phyloP scores from a whole-genome alignment of 2,329 filamentous ascomycete genomes.

The Pseudodiploospora longispora region DNA sequence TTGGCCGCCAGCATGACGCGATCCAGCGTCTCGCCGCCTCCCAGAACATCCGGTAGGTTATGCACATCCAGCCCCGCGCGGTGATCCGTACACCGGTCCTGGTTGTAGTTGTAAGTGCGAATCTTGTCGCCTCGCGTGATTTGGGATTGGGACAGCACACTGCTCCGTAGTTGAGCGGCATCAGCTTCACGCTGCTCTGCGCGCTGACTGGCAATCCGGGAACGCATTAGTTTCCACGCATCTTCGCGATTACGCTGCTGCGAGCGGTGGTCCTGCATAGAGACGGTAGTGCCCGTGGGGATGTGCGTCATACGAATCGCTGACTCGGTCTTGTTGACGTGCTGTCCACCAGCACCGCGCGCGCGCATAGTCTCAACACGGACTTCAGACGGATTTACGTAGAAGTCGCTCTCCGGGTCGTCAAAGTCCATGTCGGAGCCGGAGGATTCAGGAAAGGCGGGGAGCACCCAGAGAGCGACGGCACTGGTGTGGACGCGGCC shows the following conservation, averaged over 20 bases:
- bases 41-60: slow-evolving; percentile 72
- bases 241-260: slow-evolving; percentile 83
- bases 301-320: slow-evolving; percentile 87
- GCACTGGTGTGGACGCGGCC: slow-evolving; percentile 91
- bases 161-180: slow-evolving; percentile 63
- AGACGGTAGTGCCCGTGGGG: slow-evolving; percentile 78
- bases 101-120: slow-evolving; percentile 74
- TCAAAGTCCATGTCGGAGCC: slow-evolving; percentile 54
- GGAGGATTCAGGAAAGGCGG: slow-evolving; percentile 60
- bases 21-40: slow-evolving; percentile 63
- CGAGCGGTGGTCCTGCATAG: slow-evolving; percentile 87
- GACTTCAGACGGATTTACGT: slow-evolving; percentile 77
- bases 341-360: slow-evolving; percentile 86
- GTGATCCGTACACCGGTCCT: slow-evolving; percentile 81
- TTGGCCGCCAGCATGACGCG: slow-evolving; percentile 70
- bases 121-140: slow-evolving; percentile 93
- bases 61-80: slow-evolving; percentile 71
- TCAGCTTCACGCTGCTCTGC: slow-evolving; percentile 80
- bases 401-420: slow-evolving; percentile 86
- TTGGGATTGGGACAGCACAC: slow-evolving; percentile 68
- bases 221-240: slow-evolving; percentile 79
- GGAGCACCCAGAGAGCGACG: slow-evolving; percentile 85
- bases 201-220: slow-evolving; percentile 69
- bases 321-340: slow-evolving; percentile 97
- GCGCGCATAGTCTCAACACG: slow-evolving; percentile 83